Evolutionary conservation across 768 basidiomycete genomes (phyloP).

Genomic region (Kwoniella bestiolae): DNA sequence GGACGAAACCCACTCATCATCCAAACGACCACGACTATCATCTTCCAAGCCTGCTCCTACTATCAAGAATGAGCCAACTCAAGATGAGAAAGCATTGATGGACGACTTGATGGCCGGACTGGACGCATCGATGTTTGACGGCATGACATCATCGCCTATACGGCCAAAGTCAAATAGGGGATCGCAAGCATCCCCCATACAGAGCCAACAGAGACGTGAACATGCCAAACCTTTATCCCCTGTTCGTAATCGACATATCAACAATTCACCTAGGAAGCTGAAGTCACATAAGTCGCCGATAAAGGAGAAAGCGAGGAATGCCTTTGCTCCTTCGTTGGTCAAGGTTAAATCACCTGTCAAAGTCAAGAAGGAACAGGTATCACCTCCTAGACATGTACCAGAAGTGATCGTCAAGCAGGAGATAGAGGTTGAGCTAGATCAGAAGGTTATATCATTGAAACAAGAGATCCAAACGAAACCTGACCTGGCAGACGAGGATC

Average conservation of each 20-base stretch:
- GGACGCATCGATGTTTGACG: constrained; percentile 64
- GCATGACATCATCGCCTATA: constrained; percentile 57
- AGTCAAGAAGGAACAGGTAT: too few relatives aligned
- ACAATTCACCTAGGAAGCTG: neutral
- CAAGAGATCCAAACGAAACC: neutral
- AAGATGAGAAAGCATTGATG: constrained; percentile 69
- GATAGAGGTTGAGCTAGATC: neutral
- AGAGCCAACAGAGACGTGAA: constrained; percentile 9
- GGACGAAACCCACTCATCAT: constrained; percentile 11
- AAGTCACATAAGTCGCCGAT: constrained; percentile 1
- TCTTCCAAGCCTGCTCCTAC: neutral
- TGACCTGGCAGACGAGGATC: constrained; percentile 32
- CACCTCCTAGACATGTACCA: neutral
- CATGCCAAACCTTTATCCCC: constrained; percentile 14
- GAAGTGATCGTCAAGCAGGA: constrained; percentile 10
- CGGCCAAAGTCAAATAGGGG: constrained; percentile 11
- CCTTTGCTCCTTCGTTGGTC: constrained; percentile 9
- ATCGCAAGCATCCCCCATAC: constrained; percentile 18
- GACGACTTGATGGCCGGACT: constrained; percentile 63
- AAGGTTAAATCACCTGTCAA: neutral
- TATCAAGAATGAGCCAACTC: neutral
- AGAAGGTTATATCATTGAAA: neutral
- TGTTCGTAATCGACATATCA: neutral
- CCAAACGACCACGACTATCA: constrained; percentile 9
- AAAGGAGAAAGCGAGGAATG: neutral